phyloP scores from a whole-genome alignment of 78 protist genomes.

The Dictyostelium firmibasis region DNA sequence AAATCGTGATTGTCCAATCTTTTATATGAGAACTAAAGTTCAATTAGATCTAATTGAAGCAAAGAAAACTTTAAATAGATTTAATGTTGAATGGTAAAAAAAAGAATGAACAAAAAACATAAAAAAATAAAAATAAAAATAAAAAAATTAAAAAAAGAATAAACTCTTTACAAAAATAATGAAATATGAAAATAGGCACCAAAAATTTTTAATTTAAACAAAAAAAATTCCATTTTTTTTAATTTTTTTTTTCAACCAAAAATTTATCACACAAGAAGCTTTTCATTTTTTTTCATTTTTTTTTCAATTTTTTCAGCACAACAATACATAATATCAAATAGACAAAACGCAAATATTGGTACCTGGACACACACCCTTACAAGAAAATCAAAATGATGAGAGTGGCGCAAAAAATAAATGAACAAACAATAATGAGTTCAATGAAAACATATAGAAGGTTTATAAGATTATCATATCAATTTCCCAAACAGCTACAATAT shows the following conservation, averaged over 20 bases:
- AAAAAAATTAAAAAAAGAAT: not conserved
- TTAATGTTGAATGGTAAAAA: constrained; percentile 88
- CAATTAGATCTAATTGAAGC: constrained; percentile 93
- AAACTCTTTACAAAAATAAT: not conserved
- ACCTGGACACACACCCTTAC: too few relatives aligned
- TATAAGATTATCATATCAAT: not conserved
- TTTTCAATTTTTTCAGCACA: not conserved
- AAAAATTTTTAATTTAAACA: too few relatives aligned
- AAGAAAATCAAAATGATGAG: not conserved
- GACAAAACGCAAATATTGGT: too few relatives aligned
- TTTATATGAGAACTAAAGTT: constrained; percentile 97
- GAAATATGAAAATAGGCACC: too few relatives aligned
- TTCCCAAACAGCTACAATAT: not conserved
- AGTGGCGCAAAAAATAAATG: not conserved
- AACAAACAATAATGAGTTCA: not conserved
- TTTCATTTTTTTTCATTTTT: too few relatives aligned
- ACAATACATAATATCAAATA: too few relatives aligned
- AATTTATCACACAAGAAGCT: too few relatives aligned
- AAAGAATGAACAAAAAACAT: not conserved
- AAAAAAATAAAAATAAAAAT: not conserved
- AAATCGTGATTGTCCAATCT: constrained; percentile 97
- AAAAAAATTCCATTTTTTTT: too few relatives aligned
- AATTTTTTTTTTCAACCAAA: too few relatives aligned
- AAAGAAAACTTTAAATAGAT: constrained; percentile 85
- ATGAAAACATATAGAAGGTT: not conserved